Base-by-base conservation (phyloP, 75 land plant species). In the Ceratopteris richardii region DNA sequence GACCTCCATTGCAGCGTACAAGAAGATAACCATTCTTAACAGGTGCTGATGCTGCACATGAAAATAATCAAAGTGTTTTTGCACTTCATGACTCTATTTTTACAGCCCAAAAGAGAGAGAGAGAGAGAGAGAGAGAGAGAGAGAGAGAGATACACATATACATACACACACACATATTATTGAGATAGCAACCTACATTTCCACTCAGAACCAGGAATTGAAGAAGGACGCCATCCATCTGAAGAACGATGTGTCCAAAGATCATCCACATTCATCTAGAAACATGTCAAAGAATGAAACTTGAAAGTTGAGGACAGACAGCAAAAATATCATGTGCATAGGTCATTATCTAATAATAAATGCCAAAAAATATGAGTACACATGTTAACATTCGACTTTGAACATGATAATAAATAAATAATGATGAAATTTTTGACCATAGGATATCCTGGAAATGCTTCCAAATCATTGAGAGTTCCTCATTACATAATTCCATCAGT, bases 1-100 rank as follows among this genome's bases (percentile, higher is more conserved):
- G 70, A 29, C 97, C 97, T 56, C 97, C 93, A 80, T 92, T 87
- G 61, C 97, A 92, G 26, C 97, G 94, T 55, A 92, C 97, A 7
- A 78, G 71, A 26, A 92, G 61, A 67, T 84, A 85, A 0, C 97
- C 97, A 76, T 88, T 92, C 39, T 66, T 88, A 44, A 77, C 78
- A 37, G 21, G 68, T 27, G 94, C 80, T 44, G 97, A 88, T 51
- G 83, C 97, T 88, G 85, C 56, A 58, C 54, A 14, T 9, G 37
- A 1, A 43, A 19, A 33, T 11, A 24, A 52, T 19, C 54, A n/a
- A n/a, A n/a, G n/a, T n/a, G n/a, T n/a, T n/a, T n/a, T n/a, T n/a
- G n/a, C n/a, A n/a, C n/a, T n/a, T n/a, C n/a, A n/a, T n/a, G n/a
- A n/a, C n/a, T n/a, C n/a, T n/a, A n/a, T n/a, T n/a, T n/a, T n/a